Conservation (phyloP, 768 basidiomycete genomes). For the Coprinopsis strossmayeri region DNA sequence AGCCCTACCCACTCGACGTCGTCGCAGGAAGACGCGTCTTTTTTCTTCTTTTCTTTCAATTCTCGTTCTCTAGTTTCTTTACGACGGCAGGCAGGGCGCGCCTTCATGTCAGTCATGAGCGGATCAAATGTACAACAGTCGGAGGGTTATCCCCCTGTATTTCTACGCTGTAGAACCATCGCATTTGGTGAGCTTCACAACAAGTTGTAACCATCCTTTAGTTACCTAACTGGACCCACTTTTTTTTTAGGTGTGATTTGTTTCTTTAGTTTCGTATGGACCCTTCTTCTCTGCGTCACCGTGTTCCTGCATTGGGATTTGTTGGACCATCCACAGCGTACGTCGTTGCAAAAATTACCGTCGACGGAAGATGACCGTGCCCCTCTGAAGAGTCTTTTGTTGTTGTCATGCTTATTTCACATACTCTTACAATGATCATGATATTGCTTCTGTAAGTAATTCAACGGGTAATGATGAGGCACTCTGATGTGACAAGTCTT, state of each 20-base stretch:
- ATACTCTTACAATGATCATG: slow-evolving; percentile 21
- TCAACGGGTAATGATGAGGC: background rate
- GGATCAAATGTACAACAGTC: background rate
- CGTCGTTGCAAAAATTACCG: slow-evolving; percentile 3
- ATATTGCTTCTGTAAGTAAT: slow-evolving; percentile 22
- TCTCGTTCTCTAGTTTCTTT: background rate
- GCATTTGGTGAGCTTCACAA: slow-evolving; percentile 6
- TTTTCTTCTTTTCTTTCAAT: background rate
- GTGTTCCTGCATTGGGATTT: slow-evolving; percentile 22
- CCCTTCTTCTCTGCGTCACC: slow-evolving; percentile 20
- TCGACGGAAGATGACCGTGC: background rate
- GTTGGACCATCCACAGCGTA: slow-evolving; percentile 21
- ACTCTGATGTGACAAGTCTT: too few species aligned
- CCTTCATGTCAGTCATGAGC: background rate
- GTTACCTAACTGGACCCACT: background rate
- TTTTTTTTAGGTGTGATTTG: slow-evolving; percentile 16
- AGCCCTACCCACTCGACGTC: background rate
- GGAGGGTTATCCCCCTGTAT: slow-evolving; percentile 6
- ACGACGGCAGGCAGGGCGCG: background rate
- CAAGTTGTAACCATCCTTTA: background rate
- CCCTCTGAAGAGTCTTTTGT: slow-evolving; percentile 20
- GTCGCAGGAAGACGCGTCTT: slow-evolving; percentile 2
- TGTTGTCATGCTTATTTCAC: slow-evolving; percentile 19
- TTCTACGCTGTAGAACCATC: slow-evolving; percentile 8
- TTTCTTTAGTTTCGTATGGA: slow-evolving; percentile 22